A percentile compares a stretch with the other conserved stretches of the same genome.
Conservation (phyloP, 352 stramenopile species). For the Plasmopara halstedii region DNA sequence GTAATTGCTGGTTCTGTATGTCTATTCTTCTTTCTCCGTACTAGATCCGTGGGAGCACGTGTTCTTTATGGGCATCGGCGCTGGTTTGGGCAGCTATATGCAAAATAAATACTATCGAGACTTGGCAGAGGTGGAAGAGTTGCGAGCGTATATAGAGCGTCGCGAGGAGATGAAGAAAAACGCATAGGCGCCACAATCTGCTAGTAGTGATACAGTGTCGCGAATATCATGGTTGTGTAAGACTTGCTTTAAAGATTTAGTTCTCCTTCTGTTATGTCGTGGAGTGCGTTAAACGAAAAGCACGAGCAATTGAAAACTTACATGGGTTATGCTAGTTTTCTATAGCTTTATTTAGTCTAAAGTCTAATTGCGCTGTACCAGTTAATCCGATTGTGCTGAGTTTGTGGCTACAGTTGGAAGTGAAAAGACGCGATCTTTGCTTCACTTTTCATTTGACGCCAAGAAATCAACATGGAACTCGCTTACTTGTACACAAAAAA, state of each 20-base stretch:
- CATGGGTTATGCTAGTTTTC: no score
- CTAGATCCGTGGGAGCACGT: slow-evolving; percentile 80
- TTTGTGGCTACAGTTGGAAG: slow-evolving; percentile 1
- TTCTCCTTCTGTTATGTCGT: no score
- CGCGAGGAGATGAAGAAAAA: slow-evolving; percentile 47
- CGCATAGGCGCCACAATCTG: slow-evolving; percentile 13
- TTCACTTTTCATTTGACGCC: slow-evolving; percentile 15
- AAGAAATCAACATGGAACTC: slow-evolving; percentile 63
- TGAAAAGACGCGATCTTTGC: slow-evolving; percentile 25
- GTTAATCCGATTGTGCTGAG: neutral
- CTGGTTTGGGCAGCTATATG: slow-evolving; percentile 46
- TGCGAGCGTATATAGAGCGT: slow-evolving; percentile 66
- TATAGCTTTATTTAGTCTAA: neutral
- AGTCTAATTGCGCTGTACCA: slow-evolving; percentile 1
- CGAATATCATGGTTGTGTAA: slow-evolving; percentile 4
- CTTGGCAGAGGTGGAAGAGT: slow-evolving; percentile 66
- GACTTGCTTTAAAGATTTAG: no score
- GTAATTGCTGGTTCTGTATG: no score
- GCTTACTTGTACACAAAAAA: slow-evolving; percentile 88
- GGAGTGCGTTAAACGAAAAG: no score
- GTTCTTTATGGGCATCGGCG: slow-evolving; percentile 59
- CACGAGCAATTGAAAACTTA: no score
- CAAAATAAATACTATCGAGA: slow-evolving; percentile 74
- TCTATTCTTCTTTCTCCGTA: neutral
- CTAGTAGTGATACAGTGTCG: slow-evolving; percentile 3